Conservation (phyloP, 805 yeast genomes). For the Myxozyma vanderwaltii region DNA sequence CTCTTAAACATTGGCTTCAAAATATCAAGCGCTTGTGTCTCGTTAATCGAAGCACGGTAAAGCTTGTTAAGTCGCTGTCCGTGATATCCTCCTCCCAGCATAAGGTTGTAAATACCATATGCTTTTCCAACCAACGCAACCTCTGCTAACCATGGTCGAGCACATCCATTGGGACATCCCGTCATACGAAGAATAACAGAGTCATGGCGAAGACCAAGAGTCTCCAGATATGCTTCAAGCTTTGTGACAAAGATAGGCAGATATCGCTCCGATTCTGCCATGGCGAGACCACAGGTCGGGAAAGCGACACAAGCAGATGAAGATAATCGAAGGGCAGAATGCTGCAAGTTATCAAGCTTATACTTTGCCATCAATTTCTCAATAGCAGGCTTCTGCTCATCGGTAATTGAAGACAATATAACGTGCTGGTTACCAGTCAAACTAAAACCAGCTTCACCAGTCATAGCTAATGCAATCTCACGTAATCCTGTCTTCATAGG, state of each 20-base stretch:
- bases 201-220: conserved; percentile 90
- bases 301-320: conserved; percentile 97
- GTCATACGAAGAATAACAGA: conserved; percentile 97
- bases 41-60: conserved; percentile 83
- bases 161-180: conserved; percentile 98
- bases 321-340: conserved; percentile 81
- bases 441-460: conserved; percentile 80
- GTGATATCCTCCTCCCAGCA: conserved; percentile 94
- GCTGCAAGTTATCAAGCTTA: conserved; percentile 79
- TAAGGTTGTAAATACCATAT: conserved; percentile 84
- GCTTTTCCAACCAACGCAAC: conserved; percentile 96
- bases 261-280: conserved; percentile 96
- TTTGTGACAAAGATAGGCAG: conserved; percentile 80
- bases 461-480: conserved; percentile 72
- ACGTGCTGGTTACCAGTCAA: conserved; percentile 96
- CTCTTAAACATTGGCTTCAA: conserved; percentile 86
- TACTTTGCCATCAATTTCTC: conserved; percentile 68
- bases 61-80: conserved; percentile 92
- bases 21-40: conserved; percentile 77
- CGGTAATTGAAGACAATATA: conserved; percentile 69
- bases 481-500: conserved; percentile 87
- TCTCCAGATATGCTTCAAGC: conserved; percentile 84
- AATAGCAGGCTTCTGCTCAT: conserved; percentile 62
- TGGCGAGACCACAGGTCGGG: conserved; percentile 98
- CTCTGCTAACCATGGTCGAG: conserved; percentile 98